Base-by-base conservation (phyloP, 2,329 filamentous ascomycete genomes). In the Macrophomina phaseolina region DNA sequence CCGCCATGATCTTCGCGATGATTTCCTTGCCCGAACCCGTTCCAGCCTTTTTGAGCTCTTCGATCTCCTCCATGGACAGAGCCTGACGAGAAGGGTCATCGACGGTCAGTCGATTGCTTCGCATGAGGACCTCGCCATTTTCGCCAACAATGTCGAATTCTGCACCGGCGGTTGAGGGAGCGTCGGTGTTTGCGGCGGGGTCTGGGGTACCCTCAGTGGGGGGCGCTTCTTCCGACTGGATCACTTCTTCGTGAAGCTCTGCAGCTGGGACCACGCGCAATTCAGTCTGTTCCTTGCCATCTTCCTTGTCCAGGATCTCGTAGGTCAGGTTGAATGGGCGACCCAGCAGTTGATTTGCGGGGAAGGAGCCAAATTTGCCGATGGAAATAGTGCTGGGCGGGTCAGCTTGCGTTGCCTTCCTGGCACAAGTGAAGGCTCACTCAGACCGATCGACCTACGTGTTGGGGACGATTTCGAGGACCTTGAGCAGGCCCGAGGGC, bases 321-420 rank as follows among this genome's bases (percentile, higher is more conserved):
- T 93, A 99, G 0, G 94, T 98, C 68, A 96, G 83, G 81, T 97
- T 88, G 76, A 92, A 97, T 0, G 95, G 95, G 7, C 95, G 90
- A n/a, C 93, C 91, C 69, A 99, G 87, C 53, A 99, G 88, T 38
- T 95, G 86, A 76, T 98, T 97, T 63, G 92, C 89, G 16, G 92
- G 90, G 76, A 99, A 97, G 1, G 89, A 88, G 70, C 95, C 95
- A 77, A 95, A 97, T 86, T 97, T 98, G 66, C 93, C 93, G 40
- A 98, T 84, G 1, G 92, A 93, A 70, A 98, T 91, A 52, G 88
- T 92, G 48, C 94, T 97, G 71, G 72, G 46, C 4, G 18, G 32
- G 30, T 67, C 18, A 63, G 58, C 38, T 23, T 14, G 11, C 12
- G 28, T 16, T 11, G 53, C 18, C 9, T 18, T 32, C 7, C 28